A percentile compares a stretch with the other conserved stretches of the same genome.
Conservation (phyloP, 1,284 basidiomycete species). For the Butyriboletus appendiculatus region DNA sequence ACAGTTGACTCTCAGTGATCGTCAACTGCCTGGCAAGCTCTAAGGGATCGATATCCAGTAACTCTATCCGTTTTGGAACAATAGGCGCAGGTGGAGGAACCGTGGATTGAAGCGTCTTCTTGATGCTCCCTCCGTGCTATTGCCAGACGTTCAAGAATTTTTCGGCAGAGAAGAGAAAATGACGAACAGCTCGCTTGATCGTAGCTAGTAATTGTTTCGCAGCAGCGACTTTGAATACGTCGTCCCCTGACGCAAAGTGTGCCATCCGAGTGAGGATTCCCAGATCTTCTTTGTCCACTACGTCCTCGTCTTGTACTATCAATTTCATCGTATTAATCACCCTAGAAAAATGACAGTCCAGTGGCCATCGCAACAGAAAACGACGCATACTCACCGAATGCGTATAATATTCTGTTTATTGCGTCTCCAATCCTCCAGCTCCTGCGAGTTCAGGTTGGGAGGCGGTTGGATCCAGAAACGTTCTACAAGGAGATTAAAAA, state of each 20-base stretch:
- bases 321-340: conserved; percentile 62
- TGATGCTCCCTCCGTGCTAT: conserved; percentile 42
- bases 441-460: conserved; percentile 47
- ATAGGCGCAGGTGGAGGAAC: conserved; percentile 55
- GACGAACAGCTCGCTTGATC: conserved; percentile 56
- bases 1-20: conserved; percentile 71
- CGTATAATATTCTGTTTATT: conserved; percentile 74
- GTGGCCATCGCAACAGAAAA: neutral
- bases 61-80: conserved; percentile 58
- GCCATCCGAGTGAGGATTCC: conserved; percentile 56
- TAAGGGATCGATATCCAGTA: conserved; percentile 72
- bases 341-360: conserved; percentile 31
- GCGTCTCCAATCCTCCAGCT: conserved; percentile 66
- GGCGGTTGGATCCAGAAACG: conserved; percentile 71
- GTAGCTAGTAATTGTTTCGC: conserved; percentile 54
- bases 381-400: conserved; percentile 47
- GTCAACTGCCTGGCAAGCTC: conserved; percentile 82
- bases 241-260: conserved; percentile 51
- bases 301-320: conserved; percentile 58
- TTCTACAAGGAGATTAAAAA: conserved; percentile 65
- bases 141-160: conserved; percentile 12
- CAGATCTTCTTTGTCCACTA: conserved; percentile 56
- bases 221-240: conserved; percentile 45
- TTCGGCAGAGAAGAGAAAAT: neutral
- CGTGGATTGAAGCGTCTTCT: conserved; percentile 36